These are phyloP conservation scores for Auricularia sp. DNA, from an alignment of 768 basidiomycete genomes.

Conservation along the genomic window DNA sequence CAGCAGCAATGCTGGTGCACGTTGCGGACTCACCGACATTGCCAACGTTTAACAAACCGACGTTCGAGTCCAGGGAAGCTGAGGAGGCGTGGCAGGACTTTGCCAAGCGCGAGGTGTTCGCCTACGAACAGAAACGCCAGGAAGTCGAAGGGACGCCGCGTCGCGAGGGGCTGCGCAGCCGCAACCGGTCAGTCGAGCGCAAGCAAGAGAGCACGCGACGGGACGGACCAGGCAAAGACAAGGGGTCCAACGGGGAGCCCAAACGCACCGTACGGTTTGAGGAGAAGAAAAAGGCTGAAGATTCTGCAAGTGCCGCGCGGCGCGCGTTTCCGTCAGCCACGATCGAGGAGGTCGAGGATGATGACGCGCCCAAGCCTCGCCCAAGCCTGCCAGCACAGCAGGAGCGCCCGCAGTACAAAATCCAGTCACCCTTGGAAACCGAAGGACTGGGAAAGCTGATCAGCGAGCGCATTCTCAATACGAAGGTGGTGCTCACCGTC, in stretches of 20 bases:
- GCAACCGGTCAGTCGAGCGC: not conserved
- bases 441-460: not conserved
- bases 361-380: not conserved
- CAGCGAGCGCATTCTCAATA: not conserved
- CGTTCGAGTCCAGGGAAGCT: not conserved
- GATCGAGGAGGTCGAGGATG: not conserved
- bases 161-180: not conserved
- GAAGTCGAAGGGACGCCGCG: not conserved
- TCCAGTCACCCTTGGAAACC: not conserved
- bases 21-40: not conserved
- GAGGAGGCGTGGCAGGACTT: not conserved
- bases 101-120: not conserved
- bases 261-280: not conserved
- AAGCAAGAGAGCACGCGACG: not conserved
- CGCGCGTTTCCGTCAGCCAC: too few species aligned
- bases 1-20: not conserved
- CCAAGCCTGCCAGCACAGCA: not conserved
- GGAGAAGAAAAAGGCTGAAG: not conserved
- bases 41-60: not conserved
- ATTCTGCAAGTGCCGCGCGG: too few species aligned
- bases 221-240: not conserved
- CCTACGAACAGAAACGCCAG: not conserved
- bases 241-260: not conserved
- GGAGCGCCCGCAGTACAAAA: not conserved
- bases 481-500: not conserved